phyloP scores from a whole-genome alignment of 2,329 filamentous ascomycete genomes.

The Beauveria scarabaeidicola region DNA sequence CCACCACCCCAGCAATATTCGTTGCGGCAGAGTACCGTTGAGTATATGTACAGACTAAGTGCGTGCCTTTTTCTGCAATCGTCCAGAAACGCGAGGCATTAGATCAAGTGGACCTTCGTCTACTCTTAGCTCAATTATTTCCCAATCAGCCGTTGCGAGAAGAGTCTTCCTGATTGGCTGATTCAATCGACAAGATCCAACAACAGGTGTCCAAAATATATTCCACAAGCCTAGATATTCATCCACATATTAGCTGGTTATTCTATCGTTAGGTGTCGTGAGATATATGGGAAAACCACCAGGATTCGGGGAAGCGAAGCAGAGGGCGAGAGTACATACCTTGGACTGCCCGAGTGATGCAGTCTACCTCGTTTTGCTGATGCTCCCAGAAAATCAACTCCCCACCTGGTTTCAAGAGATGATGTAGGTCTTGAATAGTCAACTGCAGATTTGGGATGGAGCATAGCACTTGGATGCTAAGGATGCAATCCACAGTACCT shows the following conservation, averaged over 20 bases:
- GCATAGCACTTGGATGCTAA: slow-evolving; percentile 35
- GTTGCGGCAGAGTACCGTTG: too few species aligned
- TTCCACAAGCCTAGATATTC: background rate
- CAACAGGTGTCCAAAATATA: background rate
- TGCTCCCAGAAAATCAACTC: slow-evolving; percentile 40
- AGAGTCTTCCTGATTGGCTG: background rate
- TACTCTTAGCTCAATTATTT: background rate
- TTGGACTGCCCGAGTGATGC: slow-evolving; percentile 21
- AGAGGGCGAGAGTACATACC: slow-evolving; percentile 16
- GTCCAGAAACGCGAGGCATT: slow-evolving; percentile 6
- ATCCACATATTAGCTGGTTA: background rate
- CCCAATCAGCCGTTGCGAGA: slow-evolving; percentile 6
- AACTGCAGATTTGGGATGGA: slow-evolving; percentile 22
- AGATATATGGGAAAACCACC: background rate
- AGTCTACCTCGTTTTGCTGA: slow-evolving; percentile 17
- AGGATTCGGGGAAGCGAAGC: background rate
- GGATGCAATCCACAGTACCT: slow-evolving; percentile 30
- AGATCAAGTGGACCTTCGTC: background rate
- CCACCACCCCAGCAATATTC: too few species aligned
- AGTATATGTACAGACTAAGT: too few species aligned
- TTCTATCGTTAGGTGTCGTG: background rate
- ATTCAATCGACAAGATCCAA: slow-evolving; percentile 1
- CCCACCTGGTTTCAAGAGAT: slow-evolving; percentile 34
- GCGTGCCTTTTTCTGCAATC: background rate
- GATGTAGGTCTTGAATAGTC: slow-evolving; percentile 25